phyloP scores from a whole-genome alignment of 345 rosid genomes.

The Eucalyptus victrix region DNA sequence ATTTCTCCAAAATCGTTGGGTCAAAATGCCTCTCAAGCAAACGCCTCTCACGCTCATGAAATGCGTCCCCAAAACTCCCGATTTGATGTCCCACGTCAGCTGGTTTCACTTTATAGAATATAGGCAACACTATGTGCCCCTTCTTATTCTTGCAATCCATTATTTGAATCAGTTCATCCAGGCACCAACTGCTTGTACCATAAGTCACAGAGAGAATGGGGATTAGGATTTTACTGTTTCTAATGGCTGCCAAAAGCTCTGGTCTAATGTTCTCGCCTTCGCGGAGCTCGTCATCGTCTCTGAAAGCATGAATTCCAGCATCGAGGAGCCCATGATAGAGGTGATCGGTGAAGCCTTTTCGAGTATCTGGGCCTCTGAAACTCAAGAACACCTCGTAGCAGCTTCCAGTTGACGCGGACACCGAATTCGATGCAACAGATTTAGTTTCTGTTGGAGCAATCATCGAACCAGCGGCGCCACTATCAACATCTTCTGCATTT shows the following conservation, averaged over 20 bases:
- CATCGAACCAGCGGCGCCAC: no score
- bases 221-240: background rate
- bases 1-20: no score
- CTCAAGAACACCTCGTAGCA: background rate
- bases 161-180: background rate
- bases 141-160: background rate
- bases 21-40: no score
- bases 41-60: no score
- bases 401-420: no score
- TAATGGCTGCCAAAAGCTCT: background rate
- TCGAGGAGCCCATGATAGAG: background rate
- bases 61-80: no score
- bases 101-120: no score
- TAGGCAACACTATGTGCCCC: background rate
- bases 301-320: fast-evolving
- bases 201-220: background rate
- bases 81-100: no score
- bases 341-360: background rate
- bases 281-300: background rate
- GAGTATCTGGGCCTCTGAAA: background rate
- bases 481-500: no score
- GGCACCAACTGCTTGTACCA: background rate
- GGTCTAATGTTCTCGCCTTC: background rate
- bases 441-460: no score
- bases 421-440: no score